Base-by-base conservation (phyloP, 1,139 yeast genomes). In the Lodderomyces margitis region DNA sequence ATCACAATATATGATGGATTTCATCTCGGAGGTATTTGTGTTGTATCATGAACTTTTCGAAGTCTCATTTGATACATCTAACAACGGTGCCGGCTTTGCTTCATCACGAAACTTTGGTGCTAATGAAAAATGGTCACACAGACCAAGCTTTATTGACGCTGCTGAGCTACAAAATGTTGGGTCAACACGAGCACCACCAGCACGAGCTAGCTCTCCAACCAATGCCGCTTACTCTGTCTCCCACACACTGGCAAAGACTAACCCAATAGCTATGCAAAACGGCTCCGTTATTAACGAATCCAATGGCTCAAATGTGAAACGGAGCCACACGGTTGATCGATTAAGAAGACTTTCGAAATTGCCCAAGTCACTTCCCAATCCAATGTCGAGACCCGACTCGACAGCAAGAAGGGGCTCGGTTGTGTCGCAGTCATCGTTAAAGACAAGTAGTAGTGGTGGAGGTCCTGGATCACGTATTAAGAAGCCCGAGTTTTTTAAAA, bases 21-120 rank as follows among this genome's bases (percentile, higher is more conserved):
- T 70, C 38, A 62, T 89, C 20, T 77, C 87, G 2, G 89, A 81
- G 39, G 74, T 87, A 9, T 83, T 88, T 52, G 74, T 73, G 12
- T 60, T 83, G 15, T 85, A 75, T 53, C 75, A 78, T 40, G 73
- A 66, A 39, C 64, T 87, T 24, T 84, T 82, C 54, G 68, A 70
- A 23, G 58, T 62, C 12, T 62, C 60, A 21, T 47, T 47, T 37
- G 44, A 32, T 40, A 36, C 46, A 40, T 39, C 28, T 40, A 16
- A 45, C 46, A 36, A 56, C 34, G 51, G 56, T 12, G 15, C 42
- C 24, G 21, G 39, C 34, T 35, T 17, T 4, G 12, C 27, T 12
- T 44, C 50, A 15, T 39, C 50, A 4, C 38, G 50, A 39, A 49
- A 49, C 27, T 46, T 44, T 38, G 52, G 49, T 3, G 19, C 36